A percentile compares a stretch with the other conserved stretches of the same genome.
These are phyloP conservation scores for Acidiella bohemica DNA, from an alignment of 495 filamentous ascomycete species.

Conservation along the genomic window DNA sequence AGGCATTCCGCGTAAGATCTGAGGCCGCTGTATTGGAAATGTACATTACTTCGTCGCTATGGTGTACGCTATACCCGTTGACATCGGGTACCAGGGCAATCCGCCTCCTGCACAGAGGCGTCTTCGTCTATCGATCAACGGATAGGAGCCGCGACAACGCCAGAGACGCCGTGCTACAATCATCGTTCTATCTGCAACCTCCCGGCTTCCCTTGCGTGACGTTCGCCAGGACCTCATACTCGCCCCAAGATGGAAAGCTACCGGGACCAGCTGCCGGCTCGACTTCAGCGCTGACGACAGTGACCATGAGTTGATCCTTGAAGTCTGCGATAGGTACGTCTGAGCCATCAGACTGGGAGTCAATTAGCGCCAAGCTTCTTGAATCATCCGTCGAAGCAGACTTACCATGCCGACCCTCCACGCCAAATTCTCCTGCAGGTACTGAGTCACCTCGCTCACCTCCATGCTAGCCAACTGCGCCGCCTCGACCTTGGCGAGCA, in stretches of 20 bases:
- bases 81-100: too few species aligned
- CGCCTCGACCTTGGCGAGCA: constrained; percentile 32
- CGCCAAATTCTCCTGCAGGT: constrained; percentile 34
- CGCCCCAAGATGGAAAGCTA: constrained; percentile 20
- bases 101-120: too few species aligned
- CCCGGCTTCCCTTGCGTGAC: constrained; percentile 13
- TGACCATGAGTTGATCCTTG: constrained; percentile 25
- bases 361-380: too few species aligned
- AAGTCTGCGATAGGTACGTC: constrained; percentile 22
- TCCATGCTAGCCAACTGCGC: constrained; percentile 33
- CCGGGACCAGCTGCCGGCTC: constrained; percentile 10
- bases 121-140: too few species aligned
- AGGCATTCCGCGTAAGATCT: too few species aligned
- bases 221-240: constrained; percentile 7
- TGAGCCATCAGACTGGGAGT: constrained; percentile 26
- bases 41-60: too few species aligned
- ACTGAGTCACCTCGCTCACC: constrained; percentile 29
- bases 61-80: too few species aligned
- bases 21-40: too few species aligned
- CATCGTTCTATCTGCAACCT: constrained; percentile 10
- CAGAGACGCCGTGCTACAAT: too few species aligned
- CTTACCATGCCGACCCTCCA: constrained; percentile 29
- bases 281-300: constrained; percentile 26
- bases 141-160: too few species aligned
- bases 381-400: too few species aligned